These are phyloP conservation scores for Bipolaris victoriae DNA, from an alignment of 2,329 filamentous ascomycete species.

Conservation along the genomic window DNA sequence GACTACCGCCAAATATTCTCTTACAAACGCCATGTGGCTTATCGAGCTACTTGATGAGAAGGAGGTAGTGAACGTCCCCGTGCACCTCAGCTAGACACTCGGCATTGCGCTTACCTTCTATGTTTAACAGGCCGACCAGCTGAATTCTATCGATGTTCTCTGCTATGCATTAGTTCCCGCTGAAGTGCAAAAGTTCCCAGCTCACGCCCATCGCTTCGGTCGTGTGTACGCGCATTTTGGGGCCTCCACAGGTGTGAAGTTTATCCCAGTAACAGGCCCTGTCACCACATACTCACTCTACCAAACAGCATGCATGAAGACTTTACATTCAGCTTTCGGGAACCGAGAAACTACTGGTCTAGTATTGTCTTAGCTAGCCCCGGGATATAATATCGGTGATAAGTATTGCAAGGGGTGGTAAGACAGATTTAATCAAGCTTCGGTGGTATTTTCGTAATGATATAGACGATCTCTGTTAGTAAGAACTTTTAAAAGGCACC, in stretches of 20 bases:
- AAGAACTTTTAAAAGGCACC: no score
- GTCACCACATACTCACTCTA: conserved; percentile 1
- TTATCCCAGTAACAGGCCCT: conserved; percentile 5
- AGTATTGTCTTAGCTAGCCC: no score
- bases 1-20: conserved; percentile 12
- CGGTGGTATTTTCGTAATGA: no score
- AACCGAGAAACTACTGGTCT: no score
- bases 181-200: conserved; percentile 8
- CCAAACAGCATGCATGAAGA: background rate
- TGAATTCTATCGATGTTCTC: conserved; percentile 5
- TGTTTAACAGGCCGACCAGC: conserved; percentile 12
- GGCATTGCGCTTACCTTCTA: conserved; percentile 8
- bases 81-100: conserved; percentile 11
- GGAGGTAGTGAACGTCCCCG: background rate
- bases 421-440: no score
- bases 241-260: conserved; percentile 6
- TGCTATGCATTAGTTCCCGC: background rate
- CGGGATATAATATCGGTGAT: no score
- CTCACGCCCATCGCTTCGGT: conserved; percentile 12
- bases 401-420: no score
- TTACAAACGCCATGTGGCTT: conserved; percentile 17
- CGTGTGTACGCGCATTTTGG: conserved; percentile 17
- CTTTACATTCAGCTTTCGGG: no score
- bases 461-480: no score
- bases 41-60: background rate